Evolutionary conservation across 78 protist species (phyloP), one percentile per base, ranked within the genome.

Genomic region (Dictyostelium discoideum): DNA sequence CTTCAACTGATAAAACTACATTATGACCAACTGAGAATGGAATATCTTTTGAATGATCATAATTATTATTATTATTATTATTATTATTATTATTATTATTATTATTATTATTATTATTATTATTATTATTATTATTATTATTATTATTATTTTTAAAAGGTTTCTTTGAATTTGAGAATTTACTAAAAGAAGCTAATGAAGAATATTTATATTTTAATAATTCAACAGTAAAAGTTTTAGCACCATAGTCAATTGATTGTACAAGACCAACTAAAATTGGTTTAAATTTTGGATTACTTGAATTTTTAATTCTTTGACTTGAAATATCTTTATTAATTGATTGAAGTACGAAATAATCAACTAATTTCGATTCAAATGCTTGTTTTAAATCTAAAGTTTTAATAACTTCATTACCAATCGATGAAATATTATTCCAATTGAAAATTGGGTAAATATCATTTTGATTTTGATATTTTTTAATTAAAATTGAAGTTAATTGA

Each of bases 401-500:
- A 9, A 63, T 1, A 18, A 84, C n/a, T 2, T 60, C 24, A 37
- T 24, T 16, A 5, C 87, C 87, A 84, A 84, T 63, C 0, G 5
- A 9, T 18, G 87, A 60, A 2, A 63, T 84, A 63, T 84, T 18
- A 18, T 63, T 39, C 77, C 78, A 84, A 22, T 8, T 20, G 39
- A 84, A 84, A 6, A 39, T 8, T 79, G 84, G 83, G 4, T 37
- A 9, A 37, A n/a, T 29, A 73, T 8, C 39, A 40, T 13, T 26
- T 10, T 20, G 24, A 42, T 42, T n/a, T 24, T 22, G n/a, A 69
- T 82, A 20, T 24, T n/a, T 13, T 26, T 82, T 54, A 1, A 8
- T 50, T 29, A 85, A 74, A 3, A 85, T n/a, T 22, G 82, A 69
- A 11, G 42, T 20, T 26, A 85, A 69, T 26, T 85, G 90, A 24